Percentiles rank a stretch among this genome's conserved stretches.
phyloP scores from a whole-genome alignment of 768 basidiomycete genomes.

The Trametes cinnabarina region DNA sequence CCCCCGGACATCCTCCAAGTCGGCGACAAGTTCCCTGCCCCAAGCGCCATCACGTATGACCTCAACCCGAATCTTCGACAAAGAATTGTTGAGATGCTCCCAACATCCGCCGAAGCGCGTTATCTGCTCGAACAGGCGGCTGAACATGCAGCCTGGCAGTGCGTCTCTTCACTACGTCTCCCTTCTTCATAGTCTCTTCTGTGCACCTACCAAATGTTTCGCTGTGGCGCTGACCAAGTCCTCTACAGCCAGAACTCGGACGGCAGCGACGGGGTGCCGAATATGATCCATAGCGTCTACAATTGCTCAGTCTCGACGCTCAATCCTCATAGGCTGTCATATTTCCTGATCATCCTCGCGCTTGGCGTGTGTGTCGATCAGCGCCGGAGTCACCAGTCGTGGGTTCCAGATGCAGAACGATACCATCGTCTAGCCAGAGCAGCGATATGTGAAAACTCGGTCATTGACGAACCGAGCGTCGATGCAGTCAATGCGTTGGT shows the following conservation, averaged over 20 bases:
- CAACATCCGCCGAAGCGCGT: conserved; percentile 55
- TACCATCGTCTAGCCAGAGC: conserved; percentile 60
- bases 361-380: conserved; percentile 68
- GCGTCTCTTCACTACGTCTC: conserved; percentile 30
- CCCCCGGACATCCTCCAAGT: conserved; percentile 52
- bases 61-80: conserved; percentile 58
- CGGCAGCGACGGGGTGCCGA: conserved; percentile 66
- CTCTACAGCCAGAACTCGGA: conserved; percentile 49
- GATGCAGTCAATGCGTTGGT: conserved; percentile 70
- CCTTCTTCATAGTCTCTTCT: conserved; percentile 3
- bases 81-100: conserved; percentile 61
- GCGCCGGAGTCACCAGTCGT: conserved; percentile 16
- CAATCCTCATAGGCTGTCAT: conserved; percentile 63
- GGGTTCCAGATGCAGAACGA: conserved; percentile 44
- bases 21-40: conserved; percentile 68
- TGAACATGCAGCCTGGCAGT: conserved; percentile 74
- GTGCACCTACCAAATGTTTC: conserved; percentile 6
- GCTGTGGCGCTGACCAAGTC: conserved; percentile 14
- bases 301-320: conserved; percentile 56
- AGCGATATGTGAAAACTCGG: conserved; percentile 66
- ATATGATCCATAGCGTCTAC: conserved; percentile 68
- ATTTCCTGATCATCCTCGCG: conserved; percentile 70
- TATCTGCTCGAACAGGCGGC: conserved; percentile 62
- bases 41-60: conserved; percentile 48
- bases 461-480: conserved; percentile 74